Evolutionary conservation across 108 stramenopile species (phyloP).

Genomic region (Stephanodiscus triporus): DNA sequence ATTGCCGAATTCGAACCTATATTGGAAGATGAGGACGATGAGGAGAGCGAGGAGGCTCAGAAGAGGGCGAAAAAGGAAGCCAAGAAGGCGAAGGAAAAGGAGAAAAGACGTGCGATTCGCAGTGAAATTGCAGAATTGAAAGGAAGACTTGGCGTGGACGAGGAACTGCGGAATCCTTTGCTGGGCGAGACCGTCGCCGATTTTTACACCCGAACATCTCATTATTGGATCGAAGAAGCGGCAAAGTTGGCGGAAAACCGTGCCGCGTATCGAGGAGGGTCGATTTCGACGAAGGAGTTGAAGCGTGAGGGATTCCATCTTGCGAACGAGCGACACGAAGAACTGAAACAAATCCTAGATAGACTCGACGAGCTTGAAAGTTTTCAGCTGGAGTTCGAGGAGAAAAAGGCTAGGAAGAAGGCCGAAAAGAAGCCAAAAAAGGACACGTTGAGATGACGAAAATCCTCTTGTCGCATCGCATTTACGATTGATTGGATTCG

Average conservation of each 20-base stretch:
- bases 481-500: too few species aligned
- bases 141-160: slow-evolving; percentile 51
- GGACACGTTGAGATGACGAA: neutral
- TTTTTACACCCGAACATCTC: slow-evolving; percentile 81
- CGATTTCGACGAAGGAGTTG: slow-evolving; percentile 69
- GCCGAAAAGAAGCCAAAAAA: slow-evolving; percentile 40
- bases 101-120: slow-evolving; percentile 47
- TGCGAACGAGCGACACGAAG: slow-evolving; percentile 62
- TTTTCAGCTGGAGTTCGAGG: slow-evolving; percentile 37
- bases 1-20: slow-evolving; percentile 5
- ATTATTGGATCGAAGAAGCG: slow-evolving; percentile 69
- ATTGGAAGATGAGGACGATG: slow-evolving; percentile 50
- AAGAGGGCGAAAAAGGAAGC: slow-evolving; percentile 50
- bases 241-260: slow-evolving; percentile 25
- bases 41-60: slow-evolving; percentile 37
- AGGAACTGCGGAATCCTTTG: slow-evolving; percentile 63
- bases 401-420: slow-evolving; percentile 48
- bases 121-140: slow-evolving; percentile 73
- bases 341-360: slow-evolving; percentile 60
- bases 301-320: slow-evolving; percentile 80
- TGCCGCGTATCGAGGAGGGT: slow-evolving; percentile 40
- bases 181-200: slow-evolving; percentile 77
- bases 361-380: slow-evolving; percentile 63
- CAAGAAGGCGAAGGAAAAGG: slow-evolving; percentile 52
- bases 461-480: too few species aligned